A percentile compares a stretch with the other conserved stretches of the same genome.
Evolutionary conservation across 768 basidiomycete species (phyloP).

Genomic region (Lactarius hengduanensis): DNA sequence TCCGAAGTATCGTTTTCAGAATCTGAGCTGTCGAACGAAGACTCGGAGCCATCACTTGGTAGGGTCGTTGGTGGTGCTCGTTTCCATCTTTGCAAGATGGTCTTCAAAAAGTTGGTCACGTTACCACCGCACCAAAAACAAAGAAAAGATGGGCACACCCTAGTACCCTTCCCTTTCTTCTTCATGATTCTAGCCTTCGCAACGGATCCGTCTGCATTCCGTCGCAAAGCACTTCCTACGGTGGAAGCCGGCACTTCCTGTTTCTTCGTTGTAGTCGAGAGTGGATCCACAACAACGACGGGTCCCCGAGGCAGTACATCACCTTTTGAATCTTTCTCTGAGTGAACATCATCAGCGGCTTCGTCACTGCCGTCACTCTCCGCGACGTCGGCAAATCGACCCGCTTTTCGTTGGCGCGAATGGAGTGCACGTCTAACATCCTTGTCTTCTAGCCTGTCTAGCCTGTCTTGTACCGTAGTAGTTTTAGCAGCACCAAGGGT

Average conservation of each 20-base stretch:
- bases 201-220: conserved; percentile 61
- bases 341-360: not conserved
- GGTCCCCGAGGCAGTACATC: conserved; percentile 1
- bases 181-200: conserved; percentile 48
- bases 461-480: conserved; percentile 56
- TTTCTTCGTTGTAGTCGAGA: conserved; percentile 8
- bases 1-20: conserved; percentile 54
- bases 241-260: conserved; percentile 32
- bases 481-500: conserved; percentile 76
- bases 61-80: conserved; percentile 34
- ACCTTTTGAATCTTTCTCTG: not conserved
- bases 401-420: conserved; percentile 51
- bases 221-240: conserved; percentile 65
- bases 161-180: conserved; percentile 43
- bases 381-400: conserved; percentile 16
- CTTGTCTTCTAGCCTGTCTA: conserved; percentile 59
- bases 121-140: not conserved
- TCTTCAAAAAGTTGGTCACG: conserved; percentile 31
- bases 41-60: conserved; percentile 44
- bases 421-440: conserved; percentile 53
- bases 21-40: conserved; percentile 77
- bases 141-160: conserved; percentile 39
- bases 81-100: conserved; percentile 54
- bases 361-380: conserved; percentile 19
- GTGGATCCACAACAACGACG: conserved; percentile 15